Conservation (phyloP, 1,284 basidiomycete genomes). For the Peniophora sp. region DNA sequence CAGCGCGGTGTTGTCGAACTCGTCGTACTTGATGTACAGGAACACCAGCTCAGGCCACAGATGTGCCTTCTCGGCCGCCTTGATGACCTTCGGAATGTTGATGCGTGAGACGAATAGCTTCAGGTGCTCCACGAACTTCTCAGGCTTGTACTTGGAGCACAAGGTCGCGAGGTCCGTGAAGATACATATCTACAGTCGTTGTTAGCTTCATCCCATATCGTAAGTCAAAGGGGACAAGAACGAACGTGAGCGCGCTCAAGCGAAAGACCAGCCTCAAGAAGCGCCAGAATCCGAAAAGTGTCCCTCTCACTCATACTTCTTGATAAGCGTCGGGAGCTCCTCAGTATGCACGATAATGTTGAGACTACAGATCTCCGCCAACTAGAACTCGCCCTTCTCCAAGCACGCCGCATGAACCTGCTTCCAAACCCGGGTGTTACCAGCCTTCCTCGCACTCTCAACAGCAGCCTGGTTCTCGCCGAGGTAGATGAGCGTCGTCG, state of each 20-base stretch:
- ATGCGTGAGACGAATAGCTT: constrained; percentile 97
- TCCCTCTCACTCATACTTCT: constrained; percentile 86
- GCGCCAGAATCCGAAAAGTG: constrained; percentile 89
- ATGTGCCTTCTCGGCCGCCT: constrained; percentile 92
- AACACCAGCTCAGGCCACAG: constrained; percentile 99
- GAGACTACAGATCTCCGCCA: constrained; percentile 97
- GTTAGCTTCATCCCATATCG: constrained; percentile 3
- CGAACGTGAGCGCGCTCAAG: constrained; percentile 91
- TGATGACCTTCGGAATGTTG: constrained; percentile 95
- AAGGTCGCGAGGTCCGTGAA: constrained; percentile 94
- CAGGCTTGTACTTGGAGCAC: constrained; percentile 95
- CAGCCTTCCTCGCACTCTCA: constrained; percentile 97
- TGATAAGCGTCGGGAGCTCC: constrained; percentile 79
- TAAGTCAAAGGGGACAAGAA: constrained; percentile 10
- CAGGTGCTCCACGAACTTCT: constrained; percentile 97
- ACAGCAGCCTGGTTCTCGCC: constrained; percentile 98
- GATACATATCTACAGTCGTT: constrained; percentile 63
- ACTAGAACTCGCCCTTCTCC: constrained; percentile 93
- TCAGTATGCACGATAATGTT: constrained; percentile 95
- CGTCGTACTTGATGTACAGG: constrained; percentile 97
- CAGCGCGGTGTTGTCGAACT: constrained; percentile 91
- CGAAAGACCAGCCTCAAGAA: constrained; percentile 93
- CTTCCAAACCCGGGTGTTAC: constrained; percentile 99
- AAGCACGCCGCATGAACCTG: constrained; percentile 99
- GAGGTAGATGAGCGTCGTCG: constrained; percentile 97